Conservation (phyloP, 805 yeast genomes). For the Yamadazyma sp. region DNA sequence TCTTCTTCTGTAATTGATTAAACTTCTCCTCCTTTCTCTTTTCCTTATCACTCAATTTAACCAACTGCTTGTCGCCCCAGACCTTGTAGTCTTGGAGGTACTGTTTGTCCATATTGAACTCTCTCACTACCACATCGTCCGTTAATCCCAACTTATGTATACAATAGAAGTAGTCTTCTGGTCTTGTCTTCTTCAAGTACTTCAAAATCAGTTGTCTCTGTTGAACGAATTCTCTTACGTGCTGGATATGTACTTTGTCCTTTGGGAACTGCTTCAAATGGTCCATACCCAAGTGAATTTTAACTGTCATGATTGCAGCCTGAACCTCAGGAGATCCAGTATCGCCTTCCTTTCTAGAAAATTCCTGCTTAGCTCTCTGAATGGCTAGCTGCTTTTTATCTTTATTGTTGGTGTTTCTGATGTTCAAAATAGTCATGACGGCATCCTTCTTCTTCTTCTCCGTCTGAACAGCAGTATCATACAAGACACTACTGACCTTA, state of each 20-base stretch:
- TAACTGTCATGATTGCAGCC: conserved; percentile 85
- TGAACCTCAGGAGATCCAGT: conserved; percentile 96
- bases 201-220: conserved; percentile 80
- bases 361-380: conserved; percentile 71
- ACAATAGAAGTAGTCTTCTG: conserved; percentile 81
- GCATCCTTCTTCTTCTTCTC: conserved; percentile 66
- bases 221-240: conserved; percentile 81
- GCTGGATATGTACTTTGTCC: conserved; percentile 69
- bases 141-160: conserved; percentile 84
- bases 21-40: conserved; percentile 29
- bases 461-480: conserved; percentile 26
- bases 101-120: conserved; percentile 76
- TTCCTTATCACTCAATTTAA: conserved; percentile 45
- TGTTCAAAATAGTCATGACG: conserved; percentile 65
- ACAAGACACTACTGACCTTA: conserved; percentile 28
- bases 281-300: conserved; percentile 72
- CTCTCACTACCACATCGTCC: conserved; percentile 73
- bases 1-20: conserved; percentile 40
- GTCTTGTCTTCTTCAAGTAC: conserved; percentile 77
- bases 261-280: conserved; percentile 69
- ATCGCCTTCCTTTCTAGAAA: conserved; percentile 82
- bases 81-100: conserved; percentile 77
- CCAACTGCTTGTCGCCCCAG: conserved; percentile 71
- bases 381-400: conserved; percentile 61
- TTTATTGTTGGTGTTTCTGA: conserved; percentile 64